Evolutionary conservation across 352 stramenopile species (phyloP), one percentile per base, ranked within the genome.

Genomic region (Phytophthora megakarya): DNA sequence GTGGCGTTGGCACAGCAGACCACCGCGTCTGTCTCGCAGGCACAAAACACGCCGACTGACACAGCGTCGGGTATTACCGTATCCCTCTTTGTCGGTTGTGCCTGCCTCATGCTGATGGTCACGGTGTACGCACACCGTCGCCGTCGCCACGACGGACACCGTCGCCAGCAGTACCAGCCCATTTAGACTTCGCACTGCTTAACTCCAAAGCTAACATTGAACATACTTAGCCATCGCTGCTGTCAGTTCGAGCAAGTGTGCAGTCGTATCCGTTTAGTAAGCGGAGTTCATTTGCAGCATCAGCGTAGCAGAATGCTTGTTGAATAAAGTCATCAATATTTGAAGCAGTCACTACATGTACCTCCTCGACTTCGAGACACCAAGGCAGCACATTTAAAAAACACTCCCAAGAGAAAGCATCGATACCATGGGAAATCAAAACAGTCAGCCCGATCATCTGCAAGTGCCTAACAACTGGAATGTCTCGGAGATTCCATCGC

Each of bases 51-150:
- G 11, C n/a, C 42, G 19, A 49, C 30, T 15, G 48, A 66, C 15
- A 21, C 37, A n/a, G 52, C 63, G 3, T 73, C 57, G 2, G 59
- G 28, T 23, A 35, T 32, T 23, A 69, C 52, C 5, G 51, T 75
- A 19, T 70, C 46, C 3, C 43, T 72, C 38, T 76, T 76, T 28
- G 49, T 70, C 23, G 43, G 63, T 26, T 76, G 57, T 18, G 47
- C 64, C 5, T 65, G 70, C 52, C 42, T 76, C 22, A 42, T 72
- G 40, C 42, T 76, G 42, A 48, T 37, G 19, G 52, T 26, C 18
- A 67, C 68, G 12, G 58, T 70, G 19, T 76, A 64, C 53, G 28
- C 47, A 2, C 57, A 40, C 26, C 58, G 55, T 53, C 63, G 42
- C 51, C 59, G 58, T 69, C 62, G 63, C 38, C 48, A 66, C 21